These are phyloP conservation scores for Syncephalis plumigaleata DNA, from an alignment of 371 early-diverging fungal genomes.

Conservation along the genomic window DNA sequence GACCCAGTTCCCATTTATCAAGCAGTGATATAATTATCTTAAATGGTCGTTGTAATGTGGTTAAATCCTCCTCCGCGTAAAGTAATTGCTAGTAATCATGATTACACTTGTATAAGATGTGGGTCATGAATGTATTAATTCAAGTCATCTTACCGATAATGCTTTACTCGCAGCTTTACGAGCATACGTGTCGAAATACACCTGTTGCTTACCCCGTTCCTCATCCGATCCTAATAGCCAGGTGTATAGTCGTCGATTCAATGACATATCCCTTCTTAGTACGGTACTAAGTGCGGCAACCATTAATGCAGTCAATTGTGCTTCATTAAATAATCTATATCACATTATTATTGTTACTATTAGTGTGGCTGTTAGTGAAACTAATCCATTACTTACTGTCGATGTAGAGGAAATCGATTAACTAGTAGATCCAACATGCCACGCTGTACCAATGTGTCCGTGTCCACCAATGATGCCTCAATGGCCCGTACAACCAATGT, in stretches of 20 bases:
- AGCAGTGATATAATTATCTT: constrained; percentile 66
- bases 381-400: constrained; percentile 19
- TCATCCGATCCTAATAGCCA: constrained; percentile 57
- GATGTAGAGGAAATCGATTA: constrained; percentile 49
- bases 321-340: constrained; percentile 34
- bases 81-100: background rate
- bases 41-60: constrained; percentile 48
- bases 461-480: constrained; percentile 48
- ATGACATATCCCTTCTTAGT: constrained; percentile 82
- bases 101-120: background rate
- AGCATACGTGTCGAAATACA: constrained; percentile 25
- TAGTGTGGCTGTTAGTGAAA: too few species aligned
- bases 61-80: constrained; percentile 9
- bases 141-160: constrained; percentile 21
- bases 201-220: constrained; percentile 10
- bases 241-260: constrained; percentile 76
- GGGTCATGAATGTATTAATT: constrained; percentile 22
- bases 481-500: constrained; percentile 62
- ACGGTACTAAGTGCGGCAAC: constrained; percentile 59
- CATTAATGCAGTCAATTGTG: constrained; percentile 45
- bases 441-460: constrained; percentile 63
- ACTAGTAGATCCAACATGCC: constrained; percentile 71
- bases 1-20: constrained; percentile 75
- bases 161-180: constrained; percentile 15
- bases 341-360: too few species aligned